These are phyloP conservation scores for Tardiomyces depauwii DNA, from an alignment of 1,139 yeast genomes.

Conservation along the genomic window DNA sequence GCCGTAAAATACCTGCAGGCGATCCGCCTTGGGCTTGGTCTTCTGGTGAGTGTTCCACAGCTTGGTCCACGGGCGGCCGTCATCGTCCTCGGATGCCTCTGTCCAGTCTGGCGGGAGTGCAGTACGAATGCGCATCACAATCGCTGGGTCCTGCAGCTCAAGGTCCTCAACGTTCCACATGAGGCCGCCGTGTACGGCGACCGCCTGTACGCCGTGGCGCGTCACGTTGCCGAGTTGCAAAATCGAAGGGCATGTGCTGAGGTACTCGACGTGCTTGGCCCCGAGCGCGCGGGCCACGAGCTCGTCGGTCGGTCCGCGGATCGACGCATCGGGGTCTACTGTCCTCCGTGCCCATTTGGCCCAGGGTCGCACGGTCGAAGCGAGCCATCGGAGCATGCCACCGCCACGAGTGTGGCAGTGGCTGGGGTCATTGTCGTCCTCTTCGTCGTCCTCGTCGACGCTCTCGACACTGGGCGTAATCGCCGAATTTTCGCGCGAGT, in stretches of 20 bases:
- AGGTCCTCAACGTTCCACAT: constrained; percentile 46
- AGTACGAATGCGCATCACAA: constrained; percentile 52
- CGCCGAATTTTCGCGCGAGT: neutral
- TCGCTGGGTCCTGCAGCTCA: constrained; percentile 49
- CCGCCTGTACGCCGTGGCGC: constrained; percentile 34
- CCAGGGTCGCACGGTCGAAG: no score
- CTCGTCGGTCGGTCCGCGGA: constrained; percentile 29
- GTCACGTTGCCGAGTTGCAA: constrained; percentile 53
- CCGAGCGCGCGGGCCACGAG: constrained; percentile 46
- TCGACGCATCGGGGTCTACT: neutral
- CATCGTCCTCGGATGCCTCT: constrained; percentile 42
- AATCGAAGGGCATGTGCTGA: constrained; percentile 54
- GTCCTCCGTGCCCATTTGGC: no score
- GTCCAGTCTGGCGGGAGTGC: constrained; percentile 46
- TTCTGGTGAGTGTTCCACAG: constrained; percentile 45
- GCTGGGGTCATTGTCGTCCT: neutral
- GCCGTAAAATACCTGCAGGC: constrained; percentile 63
- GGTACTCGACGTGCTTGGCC: constrained; percentile 48
- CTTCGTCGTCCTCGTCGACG: neutral
- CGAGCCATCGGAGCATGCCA: no score
- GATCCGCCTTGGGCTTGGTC: constrained; percentile 20
- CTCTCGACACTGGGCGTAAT: neutral
- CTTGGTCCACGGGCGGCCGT: constrained; percentile 48
- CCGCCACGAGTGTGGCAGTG: no score
- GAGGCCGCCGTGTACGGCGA: constrained; percentile 74